Evolutionary conservation across 2,329 filamentous ascomycete genomes (phyloP).

Genomic region (Ophiostoma sp.): DNA sequence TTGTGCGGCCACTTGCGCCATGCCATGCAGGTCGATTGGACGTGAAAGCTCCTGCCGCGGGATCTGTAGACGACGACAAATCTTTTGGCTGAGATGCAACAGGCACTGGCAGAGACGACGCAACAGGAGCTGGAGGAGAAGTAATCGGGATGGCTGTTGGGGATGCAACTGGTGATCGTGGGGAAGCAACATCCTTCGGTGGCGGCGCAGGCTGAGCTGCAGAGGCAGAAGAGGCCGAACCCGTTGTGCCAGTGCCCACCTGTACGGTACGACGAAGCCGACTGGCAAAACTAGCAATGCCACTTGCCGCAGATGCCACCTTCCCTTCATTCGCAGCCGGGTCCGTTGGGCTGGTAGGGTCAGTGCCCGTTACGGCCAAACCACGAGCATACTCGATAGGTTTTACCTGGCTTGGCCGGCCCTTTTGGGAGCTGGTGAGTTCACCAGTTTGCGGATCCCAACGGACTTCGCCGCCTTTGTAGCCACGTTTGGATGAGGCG

Average conservation of each 20-base stretch:
- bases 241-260: conserved; percentile 34
- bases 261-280: conserved; percentile 45
- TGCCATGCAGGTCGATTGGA: conserved; percentile 64
- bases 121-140: not conserved
- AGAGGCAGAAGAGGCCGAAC: not conserved
- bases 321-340: not conserved
- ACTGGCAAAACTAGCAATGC: conserved; percentile 46
- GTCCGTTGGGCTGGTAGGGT: conserved; percentile 20
- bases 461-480: conserved; percentile 45
- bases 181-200: not conserved
- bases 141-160: not conserved
- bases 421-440: conserved; percentile 57
- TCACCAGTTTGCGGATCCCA: conserved; percentile 71
- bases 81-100: conserved; percentile 8
- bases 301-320: conserved; percentile 31
- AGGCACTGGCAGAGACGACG: not conserved
- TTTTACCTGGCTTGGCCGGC: conserved; percentile 57
- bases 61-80: conserved; percentile 33
- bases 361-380: conserved; percentile 33
- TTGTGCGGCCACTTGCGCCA: conserved; percentile 67
- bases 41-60: conserved; percentile 40
- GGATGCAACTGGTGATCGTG: not conserved
- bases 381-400: conserved; percentile 51
- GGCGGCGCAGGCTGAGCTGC: not conserved
- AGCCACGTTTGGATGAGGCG: conserved; percentile 27